A percentile compares a stretch with the other conserved stretches of the same genome.
Evolutionary conservation across 1,139 yeast species (phyloP).

Genomic region (Maudiozyma humilis): DNA sequence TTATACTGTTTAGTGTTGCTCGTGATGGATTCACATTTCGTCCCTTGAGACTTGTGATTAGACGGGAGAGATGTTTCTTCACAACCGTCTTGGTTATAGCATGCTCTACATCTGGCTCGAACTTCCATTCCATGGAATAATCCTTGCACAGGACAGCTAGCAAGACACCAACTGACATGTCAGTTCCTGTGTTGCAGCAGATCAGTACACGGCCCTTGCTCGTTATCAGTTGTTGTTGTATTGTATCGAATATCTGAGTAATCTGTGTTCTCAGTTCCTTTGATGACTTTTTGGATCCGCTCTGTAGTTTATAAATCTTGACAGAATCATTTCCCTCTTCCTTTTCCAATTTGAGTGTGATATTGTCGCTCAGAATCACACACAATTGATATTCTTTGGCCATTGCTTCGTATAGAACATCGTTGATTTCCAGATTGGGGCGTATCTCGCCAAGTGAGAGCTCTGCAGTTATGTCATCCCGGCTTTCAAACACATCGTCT

Average conservation of each 20-base stretch:
- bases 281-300: slow-evolving; percentile 28
- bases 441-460: slow-evolving; percentile 18
- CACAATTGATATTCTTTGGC: slow-evolving; percentile 11
- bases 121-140: slow-evolving; percentile 39
- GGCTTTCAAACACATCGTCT: slow-evolving; percentile 9
- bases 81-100: slow-evolving; percentile 44
- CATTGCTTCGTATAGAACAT: slow-evolving; percentile 9
- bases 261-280: slow-evolving; percentile 19
- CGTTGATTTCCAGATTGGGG: slow-evolving; percentile 12
- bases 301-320: slow-evolving; percentile 16
- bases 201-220: slow-evolving; percentile 30
- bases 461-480: slow-evolving; percentile 19
- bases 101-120: slow-evolving; percentile 12
- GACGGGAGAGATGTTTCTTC: slow-evolving; percentile 46
- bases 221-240: neutral
- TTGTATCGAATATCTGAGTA: slow-evolving; percentile 13
- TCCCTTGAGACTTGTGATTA: slow-evolving; percentile 36
- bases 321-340: slow-evolving; percentile 7
- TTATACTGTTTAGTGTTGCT: slow-evolving; percentile 62
- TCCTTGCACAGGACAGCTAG: slow-evolving; percentile 43
- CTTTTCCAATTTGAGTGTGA: slow-evolving; percentile 2
- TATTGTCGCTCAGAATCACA: slow-evolving; percentile 19
- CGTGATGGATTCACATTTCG: slow-evolving; percentile 60
- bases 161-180: slow-evolving; percentile 55
- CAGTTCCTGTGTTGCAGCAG: slow-evolving; percentile 58